Conservation (phyloP, 2,329 filamentous ascomycete species). For the Aspergillus quadrilineatus region DNA sequence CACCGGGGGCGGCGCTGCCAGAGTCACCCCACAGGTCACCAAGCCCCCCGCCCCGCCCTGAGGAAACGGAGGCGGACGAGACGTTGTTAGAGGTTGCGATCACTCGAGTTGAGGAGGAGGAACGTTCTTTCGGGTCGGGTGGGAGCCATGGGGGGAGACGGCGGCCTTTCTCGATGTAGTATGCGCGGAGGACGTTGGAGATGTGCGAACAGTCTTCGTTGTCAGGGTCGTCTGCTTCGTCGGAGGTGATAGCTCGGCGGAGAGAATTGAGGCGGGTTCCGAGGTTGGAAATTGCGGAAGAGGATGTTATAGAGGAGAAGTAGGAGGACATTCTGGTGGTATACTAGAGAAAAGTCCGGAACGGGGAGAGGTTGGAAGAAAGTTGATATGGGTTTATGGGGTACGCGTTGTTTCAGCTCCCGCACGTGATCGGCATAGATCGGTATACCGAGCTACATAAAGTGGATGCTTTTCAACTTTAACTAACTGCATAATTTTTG, state of each 20-base stretch:
- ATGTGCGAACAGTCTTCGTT: slow-evolving; percentile 87
- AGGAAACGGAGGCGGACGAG: slow-evolving; percentile 28
- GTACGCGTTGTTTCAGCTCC: slow-evolving; percentile 4
- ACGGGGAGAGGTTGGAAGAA: background rate
- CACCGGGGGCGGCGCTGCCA: slow-evolving; percentile 25
- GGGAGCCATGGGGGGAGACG: slow-evolving; percentile 84
- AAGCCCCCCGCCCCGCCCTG: slow-evolving; percentile 45
- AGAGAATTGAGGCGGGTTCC: slow-evolving; percentile 59
- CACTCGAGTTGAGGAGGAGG: slow-evolving; percentile 48
- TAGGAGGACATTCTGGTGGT: slow-evolving; percentile 67
- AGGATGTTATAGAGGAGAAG: slow-evolving; percentile 65
- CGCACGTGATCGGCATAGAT: slow-evolving; percentile 8
- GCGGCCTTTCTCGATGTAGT: slow-evolving; percentile 86
- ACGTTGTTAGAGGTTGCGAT: slow-evolving; percentile 46
- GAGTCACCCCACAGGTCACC: slow-evolving; percentile 60
- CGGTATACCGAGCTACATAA: background rate
- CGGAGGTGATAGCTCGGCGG: slow-evolving; percentile 47
- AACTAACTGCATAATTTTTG: background rate
- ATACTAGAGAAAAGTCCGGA: background rate
- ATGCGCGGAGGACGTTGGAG: slow-evolving; percentile 85
- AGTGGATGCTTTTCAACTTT: too few species aligned
- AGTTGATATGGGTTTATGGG: background rate
- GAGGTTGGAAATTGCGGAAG: slow-evolving; percentile 51
- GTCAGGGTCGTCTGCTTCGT: slow-evolving; percentile 46
- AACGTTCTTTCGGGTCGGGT: slow-evolving; percentile 76